phyloP scores from a whole-genome alignment of 805 yeast genomes.

The Metschnikowia cubensis region DNA sequence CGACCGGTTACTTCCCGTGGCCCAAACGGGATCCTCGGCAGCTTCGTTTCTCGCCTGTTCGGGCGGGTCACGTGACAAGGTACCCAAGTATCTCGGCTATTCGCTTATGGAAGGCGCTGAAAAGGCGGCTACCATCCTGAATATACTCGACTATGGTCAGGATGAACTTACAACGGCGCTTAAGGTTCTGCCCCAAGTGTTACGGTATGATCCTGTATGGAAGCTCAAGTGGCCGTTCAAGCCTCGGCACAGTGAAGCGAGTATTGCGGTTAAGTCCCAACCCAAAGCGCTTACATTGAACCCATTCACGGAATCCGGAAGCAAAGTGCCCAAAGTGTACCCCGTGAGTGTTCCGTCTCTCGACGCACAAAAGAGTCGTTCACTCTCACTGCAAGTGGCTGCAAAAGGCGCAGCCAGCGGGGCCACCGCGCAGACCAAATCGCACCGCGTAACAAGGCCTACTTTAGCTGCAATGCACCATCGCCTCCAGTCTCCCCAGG shows the following conservation, averaged over 20 bases:
- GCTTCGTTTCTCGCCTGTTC: not conserved
- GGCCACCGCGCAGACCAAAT: not conserved
- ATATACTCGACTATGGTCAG: not conserved
- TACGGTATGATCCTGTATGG: not conserved
- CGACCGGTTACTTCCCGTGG: not conserved
- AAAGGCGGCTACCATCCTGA: not conserved
- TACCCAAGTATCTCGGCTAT: not conserved
- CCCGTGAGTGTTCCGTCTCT: not conserved
- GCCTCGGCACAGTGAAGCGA: not conserved
- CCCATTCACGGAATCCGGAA: not conserved
- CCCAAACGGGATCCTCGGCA: not conserved
- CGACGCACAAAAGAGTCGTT: not conserved
- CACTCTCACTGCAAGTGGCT: not conserved
- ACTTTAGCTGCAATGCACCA: not conserved
- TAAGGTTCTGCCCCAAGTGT: not conserved
- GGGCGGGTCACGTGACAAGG: not conserved
- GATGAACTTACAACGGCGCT: not conserved
- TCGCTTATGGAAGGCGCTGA: not conserved
- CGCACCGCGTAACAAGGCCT: conserved; percentile 1
- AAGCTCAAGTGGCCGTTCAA: not conserved
- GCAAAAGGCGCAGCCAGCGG: not conserved
- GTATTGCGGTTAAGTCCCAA: no score
- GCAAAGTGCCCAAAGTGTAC: not conserved
- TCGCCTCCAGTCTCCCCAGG: not conserved
- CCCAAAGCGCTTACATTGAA: not conserved